These are phyloP conservation scores for Pistacia vera DNA, from an alignment of 345 rosid species.

Conservation along the genomic window DNA sequence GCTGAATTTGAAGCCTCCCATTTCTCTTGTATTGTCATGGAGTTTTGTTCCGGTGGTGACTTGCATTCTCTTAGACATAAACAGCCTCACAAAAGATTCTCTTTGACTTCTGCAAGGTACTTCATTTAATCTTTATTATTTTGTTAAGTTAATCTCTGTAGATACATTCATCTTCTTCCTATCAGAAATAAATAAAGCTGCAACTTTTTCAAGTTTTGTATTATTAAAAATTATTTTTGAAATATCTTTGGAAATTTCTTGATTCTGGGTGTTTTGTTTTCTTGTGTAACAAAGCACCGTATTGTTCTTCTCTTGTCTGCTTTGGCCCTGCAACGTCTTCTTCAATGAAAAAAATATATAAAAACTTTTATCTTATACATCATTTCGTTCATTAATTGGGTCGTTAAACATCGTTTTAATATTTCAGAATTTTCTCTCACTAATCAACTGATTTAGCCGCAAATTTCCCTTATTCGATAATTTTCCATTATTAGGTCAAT, in stretches of 20 bases:
- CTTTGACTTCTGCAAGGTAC: constrained; percentile 78
- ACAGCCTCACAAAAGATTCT: constrained; percentile 64
- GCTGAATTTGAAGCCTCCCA: constrained; percentile 87
- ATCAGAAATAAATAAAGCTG: constrained; percentile 18
- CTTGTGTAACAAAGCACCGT: constrained; percentile 33
- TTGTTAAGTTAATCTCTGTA: not conserved
- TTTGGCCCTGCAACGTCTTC: constrained; percentile 21
- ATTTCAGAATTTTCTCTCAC: constrained; percentile 18
- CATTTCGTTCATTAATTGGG: not conserved
- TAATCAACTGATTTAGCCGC: constrained; percentile 33
- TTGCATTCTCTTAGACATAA: constrained; percentile 76
- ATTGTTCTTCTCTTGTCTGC: constrained; percentile 49
- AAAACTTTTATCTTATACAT: not conserved
- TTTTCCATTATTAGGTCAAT: constrained; percentile 30
- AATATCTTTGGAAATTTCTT: not conserved
- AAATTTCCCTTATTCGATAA: constrained; percentile 34
- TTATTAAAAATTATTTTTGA: not conserved
- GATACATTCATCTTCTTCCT: not conserved
- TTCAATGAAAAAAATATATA: constrained; percentile 2
- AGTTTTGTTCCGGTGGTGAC: constrained; percentile 94
- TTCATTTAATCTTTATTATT: not conserved
- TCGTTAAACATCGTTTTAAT: constrained; percentile 9
- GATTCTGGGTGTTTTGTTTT: constrained; percentile 44
- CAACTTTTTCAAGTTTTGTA: constrained; percentile 15
- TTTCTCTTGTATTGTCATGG: constrained; percentile 93